Percentiles rank a stretch among this genome's conserved stretches.
Evolutionary conservation across 805 yeast genomes (phyloP).

Genomic region (Candida suzukii): DNA sequence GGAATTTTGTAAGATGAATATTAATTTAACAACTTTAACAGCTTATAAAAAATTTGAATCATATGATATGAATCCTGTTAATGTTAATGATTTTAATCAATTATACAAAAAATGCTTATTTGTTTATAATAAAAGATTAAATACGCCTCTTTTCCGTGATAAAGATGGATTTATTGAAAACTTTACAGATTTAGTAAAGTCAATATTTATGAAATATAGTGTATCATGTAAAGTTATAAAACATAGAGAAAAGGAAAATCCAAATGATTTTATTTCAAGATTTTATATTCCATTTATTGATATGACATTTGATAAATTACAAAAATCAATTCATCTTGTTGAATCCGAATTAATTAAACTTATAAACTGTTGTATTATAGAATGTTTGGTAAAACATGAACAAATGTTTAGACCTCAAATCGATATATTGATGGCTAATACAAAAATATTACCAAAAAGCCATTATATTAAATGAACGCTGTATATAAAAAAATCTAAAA

Average conservation of each 20-base stretch:
- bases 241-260: neutral
- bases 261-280: neutral
- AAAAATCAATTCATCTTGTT: neutral
- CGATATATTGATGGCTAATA: too few relatives aligned
- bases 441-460: too few relatives aligned
- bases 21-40: conserved; percentile 26
- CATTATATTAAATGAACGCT: too few relatives aligned
- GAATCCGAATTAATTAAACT: too few relatives aligned
- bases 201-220: neutral
- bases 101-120: neutral
- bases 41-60: conserved; percentile 26
- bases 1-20: conserved; percentile 36
- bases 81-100: neutral
- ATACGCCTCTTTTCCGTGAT: neutral
- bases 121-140: neutral
- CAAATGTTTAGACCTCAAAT: too few relatives aligned
- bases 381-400: too few relatives aligned
- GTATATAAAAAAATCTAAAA: too few relatives aligned
- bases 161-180: neutral
- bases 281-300: neutral
- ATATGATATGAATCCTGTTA: conserved; percentile 7
- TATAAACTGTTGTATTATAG: too few relatives aligned
- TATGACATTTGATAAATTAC: neutral
- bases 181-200: neutral
- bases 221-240: neutral